These are phyloP conservation scores for Telfairia occidentalis DNA, from an alignment of 331 rosid species.

Conservation along the genomic window DNA sequence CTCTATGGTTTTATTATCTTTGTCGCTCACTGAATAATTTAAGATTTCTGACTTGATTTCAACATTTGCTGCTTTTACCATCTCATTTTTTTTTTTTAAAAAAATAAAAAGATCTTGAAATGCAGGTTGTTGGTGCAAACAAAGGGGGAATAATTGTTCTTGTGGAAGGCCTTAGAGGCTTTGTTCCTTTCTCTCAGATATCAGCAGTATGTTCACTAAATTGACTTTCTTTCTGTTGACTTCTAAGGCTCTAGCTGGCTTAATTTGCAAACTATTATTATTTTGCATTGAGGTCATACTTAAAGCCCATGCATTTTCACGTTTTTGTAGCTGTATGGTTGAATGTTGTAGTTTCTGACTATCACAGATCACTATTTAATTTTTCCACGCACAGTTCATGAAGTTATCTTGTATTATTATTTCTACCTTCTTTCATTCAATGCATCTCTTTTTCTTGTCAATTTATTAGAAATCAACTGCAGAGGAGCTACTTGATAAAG, in stretches of 20 bases:
- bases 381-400: neutral
- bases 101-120: neutral
- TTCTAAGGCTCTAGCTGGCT: conserved; percentile 5
- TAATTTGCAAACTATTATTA: neutral
- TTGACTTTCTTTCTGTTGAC: neutral
- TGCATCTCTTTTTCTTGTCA: neutral
- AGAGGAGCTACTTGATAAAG: conserved; percentile 73
- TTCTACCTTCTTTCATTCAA: neutral
- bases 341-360: neutral
- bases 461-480: conserved; percentile 51
- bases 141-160: conserved; percentile 77
- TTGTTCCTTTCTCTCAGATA: conserved; percentile 82
- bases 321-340: neutral
- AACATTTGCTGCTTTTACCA: neutral
- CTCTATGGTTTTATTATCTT: neutral
- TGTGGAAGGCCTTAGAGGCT: conserved; percentile 78
- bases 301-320: neutral
- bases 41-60: neutral
- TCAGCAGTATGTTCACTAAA: conserved; percentile 44
- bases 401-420: neutral
- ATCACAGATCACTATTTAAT: neutral
- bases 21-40: neutral
- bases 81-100: neutral
- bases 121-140: conserved; percentile 63
- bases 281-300: neutral